A percentile compares a stretch with the other conserved stretches of the same genome.
Evolutionary conservation across 176 grass and related monocot genomes (phyloP).

Genomic region (Themeda triandra): DNA sequence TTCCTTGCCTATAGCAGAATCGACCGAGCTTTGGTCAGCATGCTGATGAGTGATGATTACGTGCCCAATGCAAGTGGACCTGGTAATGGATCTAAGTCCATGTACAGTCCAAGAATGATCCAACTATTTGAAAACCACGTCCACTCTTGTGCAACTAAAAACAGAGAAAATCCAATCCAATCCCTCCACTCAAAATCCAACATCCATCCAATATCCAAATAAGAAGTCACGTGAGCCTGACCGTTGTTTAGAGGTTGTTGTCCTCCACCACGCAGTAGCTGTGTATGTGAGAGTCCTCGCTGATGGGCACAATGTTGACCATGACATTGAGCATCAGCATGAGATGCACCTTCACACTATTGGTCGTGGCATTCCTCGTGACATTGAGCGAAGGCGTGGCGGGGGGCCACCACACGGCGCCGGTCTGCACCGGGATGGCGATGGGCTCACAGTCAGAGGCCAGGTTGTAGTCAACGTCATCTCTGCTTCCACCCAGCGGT

Average conservation of each 20-base stretch:
- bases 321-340: conserved; percentile 33
- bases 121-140: no score
- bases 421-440: not conserved
- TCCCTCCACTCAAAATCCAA: no score
- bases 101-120: no score
- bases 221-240: no score
- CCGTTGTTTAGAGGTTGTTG: conserved; percentile 6
- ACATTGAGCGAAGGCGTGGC: conserved; percentile 4
- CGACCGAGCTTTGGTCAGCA: not conserved
- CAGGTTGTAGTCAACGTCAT: conserved; percentile 18
- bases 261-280: conserved; percentile 30
- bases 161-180: no score
- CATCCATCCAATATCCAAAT: no score
- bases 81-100: no score
- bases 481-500: conserved; percentile 25
- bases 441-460: conserved; percentile 27
- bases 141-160: no score
- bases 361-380: not conserved
- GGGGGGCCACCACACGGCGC: conserved; percentile 8
- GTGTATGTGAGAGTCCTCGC: conserved; percentile 43
- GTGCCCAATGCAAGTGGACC: not conserved
- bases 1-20: not conserved
- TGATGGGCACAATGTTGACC: conserved; percentile 36
- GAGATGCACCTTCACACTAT: conserved; percentile 23
- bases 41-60: not conserved